Conservation (phyloP, 2,329 filamentous ascomycete genomes). For the Pseudocercospora cruenta region DNA sequence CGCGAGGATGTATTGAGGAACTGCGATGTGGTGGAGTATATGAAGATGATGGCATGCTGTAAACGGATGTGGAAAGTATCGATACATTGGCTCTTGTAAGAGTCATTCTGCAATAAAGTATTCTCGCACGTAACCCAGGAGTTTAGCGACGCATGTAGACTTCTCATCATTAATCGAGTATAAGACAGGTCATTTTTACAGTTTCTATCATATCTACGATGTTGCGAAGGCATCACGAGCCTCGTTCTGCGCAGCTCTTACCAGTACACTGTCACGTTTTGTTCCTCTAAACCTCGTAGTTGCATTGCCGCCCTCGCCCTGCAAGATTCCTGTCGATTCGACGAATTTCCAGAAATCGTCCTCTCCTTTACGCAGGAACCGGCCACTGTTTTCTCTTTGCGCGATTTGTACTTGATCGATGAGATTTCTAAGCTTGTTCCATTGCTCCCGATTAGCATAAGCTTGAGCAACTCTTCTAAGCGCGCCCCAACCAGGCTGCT, state of each 20-base stretch:
- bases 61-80: not conserved
- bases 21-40: no score
- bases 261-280: not conserved
- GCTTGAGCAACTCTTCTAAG: slow-evolving; percentile 44
- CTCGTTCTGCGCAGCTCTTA: not conserved
- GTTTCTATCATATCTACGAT: not conserved
- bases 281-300: not conserved
- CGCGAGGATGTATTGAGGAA: slow-evolving; percentile 7
- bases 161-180: not conserved
- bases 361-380: slow-evolving; percentile 11
- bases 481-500: slow-evolving; percentile 48
- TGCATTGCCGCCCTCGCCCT: not conserved
- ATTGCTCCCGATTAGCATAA: slow-evolving; percentile 43
- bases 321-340: slow-evolving; percentile 19
- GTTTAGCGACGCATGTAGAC: not conserved
- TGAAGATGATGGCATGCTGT: not conserved
- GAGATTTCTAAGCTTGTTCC: slow-evolving; percentile 39
- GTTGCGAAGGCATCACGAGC: not conserved
- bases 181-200: no score
- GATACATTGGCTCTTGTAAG: not conserved
- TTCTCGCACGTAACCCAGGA: not conserved
- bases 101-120: not conserved
- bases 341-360: slow-evolving; percentile 26
- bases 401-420: slow-evolving; percentile 33
- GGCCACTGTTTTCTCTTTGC: slow-evolving; percentile 14